Percentiles rank a stretch among this genome's conserved stretches.
Evolutionary conservation across 306 rosid species (phyloP).

Genomic region (Prunus dulcis): DNA sequence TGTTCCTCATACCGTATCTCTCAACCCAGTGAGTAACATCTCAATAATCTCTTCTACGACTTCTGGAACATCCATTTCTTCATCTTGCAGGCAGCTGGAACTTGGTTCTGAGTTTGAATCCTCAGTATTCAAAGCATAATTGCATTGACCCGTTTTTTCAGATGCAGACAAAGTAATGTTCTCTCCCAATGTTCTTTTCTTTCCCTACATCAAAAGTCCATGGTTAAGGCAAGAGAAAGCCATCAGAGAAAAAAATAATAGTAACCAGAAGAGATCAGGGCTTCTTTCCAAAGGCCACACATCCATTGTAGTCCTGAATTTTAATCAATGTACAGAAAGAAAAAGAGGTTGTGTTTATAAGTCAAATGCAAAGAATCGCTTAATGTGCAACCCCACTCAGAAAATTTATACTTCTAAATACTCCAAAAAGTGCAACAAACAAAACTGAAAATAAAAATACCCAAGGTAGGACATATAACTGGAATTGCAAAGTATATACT

Average conservation of each 20-base stretch:
- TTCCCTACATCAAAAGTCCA: conserved; percentile 56
- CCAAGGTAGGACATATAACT: not conserved
- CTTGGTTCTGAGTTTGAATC: conserved; percentile 30
- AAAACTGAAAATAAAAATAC: conserved; percentile 1
- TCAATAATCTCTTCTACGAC: conserved; percentile 94
- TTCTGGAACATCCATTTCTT: conserved; percentile 92
- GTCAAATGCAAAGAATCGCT: not conserved
- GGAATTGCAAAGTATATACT: not conserved
- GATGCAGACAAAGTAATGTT: conserved; percentile 49
- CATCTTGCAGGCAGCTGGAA: conserved; percentile 51
- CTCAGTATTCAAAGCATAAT: conserved; percentile 29
- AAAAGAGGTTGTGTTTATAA: not conserved
- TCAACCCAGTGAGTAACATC: conserved; percentile 80
- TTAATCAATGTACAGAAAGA: not conserved
- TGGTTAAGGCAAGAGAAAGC: conserved; percentile 28
- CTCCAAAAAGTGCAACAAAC: not conserved
- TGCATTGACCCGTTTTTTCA: conserved; percentile 32
- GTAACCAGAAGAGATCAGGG: not conserved
- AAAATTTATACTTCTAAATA: not conserved
- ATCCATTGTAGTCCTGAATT: conserved; percentile 1
- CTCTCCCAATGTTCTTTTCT: conserved; percentile 55
- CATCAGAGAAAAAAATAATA: not conserved
- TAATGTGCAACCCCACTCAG: not conserved
- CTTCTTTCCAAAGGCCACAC: not conserved
- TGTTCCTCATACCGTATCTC: conserved; percentile 71